Conservation (phyloP, 257 asterid genomes). For the Jasminum sambac region DNA sequence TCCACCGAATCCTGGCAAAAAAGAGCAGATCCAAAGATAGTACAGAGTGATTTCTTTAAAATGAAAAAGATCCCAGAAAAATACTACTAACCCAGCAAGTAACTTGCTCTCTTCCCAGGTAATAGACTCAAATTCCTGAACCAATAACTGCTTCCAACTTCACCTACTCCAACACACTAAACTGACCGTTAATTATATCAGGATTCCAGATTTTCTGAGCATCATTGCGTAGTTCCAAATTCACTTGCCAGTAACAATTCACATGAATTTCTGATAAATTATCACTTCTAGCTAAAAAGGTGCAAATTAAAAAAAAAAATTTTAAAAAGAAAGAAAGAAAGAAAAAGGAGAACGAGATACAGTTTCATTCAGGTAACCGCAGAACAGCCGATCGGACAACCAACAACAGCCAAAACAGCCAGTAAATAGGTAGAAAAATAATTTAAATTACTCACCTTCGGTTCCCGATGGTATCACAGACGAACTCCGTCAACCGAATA, state of each 20-base stretch:
- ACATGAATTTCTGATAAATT: not conserved
- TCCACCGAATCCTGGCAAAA: not conserved
- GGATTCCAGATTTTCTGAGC: not conserved
- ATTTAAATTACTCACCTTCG: slow-evolving; percentile 48
- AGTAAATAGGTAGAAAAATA: not conserved
- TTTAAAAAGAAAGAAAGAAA: not conserved
- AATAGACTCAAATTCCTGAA: not conserved
- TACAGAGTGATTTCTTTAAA: not conserved
- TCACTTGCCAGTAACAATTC: not conserved
- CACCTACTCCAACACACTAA: not conserved
- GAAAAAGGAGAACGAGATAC: not conserved
- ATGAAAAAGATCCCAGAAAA: not conserved
- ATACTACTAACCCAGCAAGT: not conserved
- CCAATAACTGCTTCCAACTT: not conserved
- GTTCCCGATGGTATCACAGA: slow-evolving; percentile 56
- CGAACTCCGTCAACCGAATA: slow-evolving; percentile 61
- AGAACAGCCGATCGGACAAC: not conserved
- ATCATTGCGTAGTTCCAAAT: not conserved
- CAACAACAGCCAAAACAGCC: not conserved
- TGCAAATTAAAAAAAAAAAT: not conserved
- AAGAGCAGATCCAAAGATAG: not conserved
- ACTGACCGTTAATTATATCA: not conserved
- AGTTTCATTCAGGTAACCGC: not conserved
- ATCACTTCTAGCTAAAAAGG: not conserved
- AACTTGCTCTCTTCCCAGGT: not conserved